Base-by-base conservation (phyloP, 306 rosid genomes). In the Glycine latifolia region DNA sequence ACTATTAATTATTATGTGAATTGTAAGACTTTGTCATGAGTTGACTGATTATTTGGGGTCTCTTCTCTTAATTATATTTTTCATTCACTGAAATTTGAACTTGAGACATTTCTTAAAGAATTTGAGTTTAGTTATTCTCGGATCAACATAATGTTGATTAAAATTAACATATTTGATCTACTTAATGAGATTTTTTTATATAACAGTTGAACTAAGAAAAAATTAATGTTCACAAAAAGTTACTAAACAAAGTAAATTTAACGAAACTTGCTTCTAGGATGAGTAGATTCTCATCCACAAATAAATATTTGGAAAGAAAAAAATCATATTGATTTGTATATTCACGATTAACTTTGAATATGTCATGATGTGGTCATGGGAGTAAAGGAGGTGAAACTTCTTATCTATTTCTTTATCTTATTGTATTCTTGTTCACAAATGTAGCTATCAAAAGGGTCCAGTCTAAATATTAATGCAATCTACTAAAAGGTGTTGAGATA, bases 351-450 rank as follows among this genome's bases (percentile, higher is more conserved):
- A 68, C 60, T n/a, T 39, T 68, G 33, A 44, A 75, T 26, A 70
- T 67, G 61, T 13, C 71, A 63, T 39, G 82, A 52, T 53, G 75
- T 7, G 54, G 43, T 15, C 3, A 37, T 39, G 46, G 3, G 59
- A 67, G 37, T 12, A 52, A 52, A 52, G 74, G 74, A 66, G 52
- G 76, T 4, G 62, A 83, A 67, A 5, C 71, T 72, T 41, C 84
- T 83, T 85, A 83, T 88, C 91, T 14, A 4, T 77, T 80, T 35
- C 82, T 77, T 70, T 88, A 88, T 82, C 86, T 17, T 17, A 55
- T 52, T 15, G 53, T 10, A 49, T 10, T 49, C 82, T 65, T 69
- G 69, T 83, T 86, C 89, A 85, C 86, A 83, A 50, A 52, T 73
- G 84, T 83, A 47, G 15, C 87, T 80, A 53, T 85, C 91, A 43